Evolutionary conservation across 176 grass and related monocot genomes (phyloP).

Genomic region (Echinochloa phyllopogon): DNA sequence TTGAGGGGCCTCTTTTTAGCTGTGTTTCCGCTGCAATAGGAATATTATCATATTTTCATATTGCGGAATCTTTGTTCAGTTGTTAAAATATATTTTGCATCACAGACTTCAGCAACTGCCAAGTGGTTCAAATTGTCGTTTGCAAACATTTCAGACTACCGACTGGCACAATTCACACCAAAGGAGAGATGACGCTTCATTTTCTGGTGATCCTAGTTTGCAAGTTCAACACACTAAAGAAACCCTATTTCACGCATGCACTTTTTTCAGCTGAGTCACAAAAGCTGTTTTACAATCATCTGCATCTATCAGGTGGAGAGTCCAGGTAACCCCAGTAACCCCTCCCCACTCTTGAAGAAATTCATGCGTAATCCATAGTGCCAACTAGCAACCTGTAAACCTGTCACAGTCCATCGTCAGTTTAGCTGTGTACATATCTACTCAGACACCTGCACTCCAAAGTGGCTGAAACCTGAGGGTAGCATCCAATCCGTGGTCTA

Average conservation of each 20-base stretch:
- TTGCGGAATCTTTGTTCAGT: conserved; percentile 2
- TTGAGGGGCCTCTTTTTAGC: not conserved
- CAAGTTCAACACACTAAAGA: conserved; percentile 11
- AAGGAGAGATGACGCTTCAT: not conserved
- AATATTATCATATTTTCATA: conserved; percentile 7
- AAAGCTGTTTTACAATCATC: not conserved
- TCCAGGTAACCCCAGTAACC: not conserved
- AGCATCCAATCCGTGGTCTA: not conserved
- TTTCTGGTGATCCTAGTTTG: conserved; percentile 2
- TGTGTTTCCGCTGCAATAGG: not conserved
- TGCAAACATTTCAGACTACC: conserved; percentile 1
- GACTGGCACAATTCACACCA: not conserved
- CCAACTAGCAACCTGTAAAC: conserved; percentile 20
- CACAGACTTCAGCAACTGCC: not conserved
- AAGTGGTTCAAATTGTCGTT: not conserved
- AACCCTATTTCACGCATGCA: not conserved
- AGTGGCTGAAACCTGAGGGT: conserved; percentile 17
- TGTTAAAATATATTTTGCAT: conserved; percentile 5
- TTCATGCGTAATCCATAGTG: conserved; percentile 25
- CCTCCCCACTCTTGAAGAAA: not conserved
- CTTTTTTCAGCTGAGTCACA: not conserved
- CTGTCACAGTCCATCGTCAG: conserved; percentile 28
- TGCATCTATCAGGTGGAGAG: not conserved
- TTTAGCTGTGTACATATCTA: conserved; percentile 5
- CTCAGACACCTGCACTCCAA: not conserved